Evolutionary conservation across 192 early-diverging fungal species (phyloP).

Genomic region (Linnemannia elongata): DNA sequence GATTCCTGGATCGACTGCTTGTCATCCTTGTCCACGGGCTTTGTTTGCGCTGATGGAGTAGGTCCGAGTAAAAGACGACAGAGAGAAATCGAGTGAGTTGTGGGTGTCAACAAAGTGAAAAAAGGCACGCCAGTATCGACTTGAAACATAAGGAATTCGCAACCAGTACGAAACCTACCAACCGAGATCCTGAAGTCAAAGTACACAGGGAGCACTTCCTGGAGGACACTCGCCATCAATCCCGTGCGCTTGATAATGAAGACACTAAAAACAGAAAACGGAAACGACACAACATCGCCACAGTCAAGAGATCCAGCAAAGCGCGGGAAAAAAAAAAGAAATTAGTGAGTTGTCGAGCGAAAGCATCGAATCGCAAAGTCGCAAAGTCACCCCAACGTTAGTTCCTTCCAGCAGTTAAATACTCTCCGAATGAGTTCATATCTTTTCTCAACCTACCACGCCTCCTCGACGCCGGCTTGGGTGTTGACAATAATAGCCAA

Average conservation of each 20-base stretch:
- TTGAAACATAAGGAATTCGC: neutral
- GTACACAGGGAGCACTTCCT: constrained; percentile 41
- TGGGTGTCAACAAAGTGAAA: neutral
- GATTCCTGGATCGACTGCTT: constrained; percentile 34
- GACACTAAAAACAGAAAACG: constrained; percentile 15
- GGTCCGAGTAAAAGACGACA: neutral
- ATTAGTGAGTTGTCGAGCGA: too few species aligned
- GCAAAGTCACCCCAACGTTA: neutral
- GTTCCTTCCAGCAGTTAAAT: neutral
- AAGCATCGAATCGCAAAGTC: neutral
- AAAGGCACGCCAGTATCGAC: neutral
- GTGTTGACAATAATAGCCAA: constrained; percentile 51
- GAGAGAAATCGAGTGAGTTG: neutral
- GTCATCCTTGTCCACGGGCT: constrained; percentile 40
- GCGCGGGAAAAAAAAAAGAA: neutral
- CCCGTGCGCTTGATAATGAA: constrained; percentile 47
- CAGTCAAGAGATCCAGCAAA: neutral
- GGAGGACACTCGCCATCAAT: constrained; percentile 31
- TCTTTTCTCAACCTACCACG: constrained; percentile 27
- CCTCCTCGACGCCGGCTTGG: constrained; percentile 48
- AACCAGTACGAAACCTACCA: constrained; percentile 15
- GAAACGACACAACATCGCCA: neutral
- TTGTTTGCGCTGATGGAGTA: constrained; percentile 43
- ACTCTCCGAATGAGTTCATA: neutral
- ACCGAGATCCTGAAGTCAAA: constrained; percentile 55